These are phyloP conservation scores for Suhomyces vadensis DNA, from an alignment of 805 yeast genomes.

Conservation along the genomic window DNA sequence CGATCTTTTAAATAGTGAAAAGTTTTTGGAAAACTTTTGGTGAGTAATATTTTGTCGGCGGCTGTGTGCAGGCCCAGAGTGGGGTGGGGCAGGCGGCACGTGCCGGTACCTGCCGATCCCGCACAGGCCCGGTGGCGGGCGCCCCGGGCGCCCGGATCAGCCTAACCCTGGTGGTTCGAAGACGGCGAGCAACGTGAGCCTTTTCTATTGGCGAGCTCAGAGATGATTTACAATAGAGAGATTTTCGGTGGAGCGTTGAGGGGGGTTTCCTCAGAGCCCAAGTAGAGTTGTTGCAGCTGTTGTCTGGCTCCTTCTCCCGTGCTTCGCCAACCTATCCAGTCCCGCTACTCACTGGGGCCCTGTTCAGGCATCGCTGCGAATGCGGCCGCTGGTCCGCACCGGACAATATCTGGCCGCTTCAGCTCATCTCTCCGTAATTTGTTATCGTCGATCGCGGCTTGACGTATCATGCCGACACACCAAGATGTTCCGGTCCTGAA, in stretches of 20 bases:
- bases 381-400: neutral
- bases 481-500: too few species aligned
- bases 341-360: too few species aligned
- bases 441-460: too few species aligned
- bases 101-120: constrained; percentile 1
- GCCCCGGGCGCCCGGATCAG: neutral
- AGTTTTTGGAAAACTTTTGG: constrained; percentile 5
- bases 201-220: too few species aligned
- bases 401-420: neutral
- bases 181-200: too few species aligned
- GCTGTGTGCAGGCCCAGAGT: constrained; percentile 3
- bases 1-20: constrained; percentile 7
- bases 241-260: too few species aligned
- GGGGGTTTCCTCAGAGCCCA: too few species aligned
- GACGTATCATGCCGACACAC: too few species aligned
- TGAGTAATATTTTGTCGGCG: constrained; percentile 7
- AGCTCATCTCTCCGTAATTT: neutral
- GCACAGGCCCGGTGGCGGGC: constrained; percentile 9
- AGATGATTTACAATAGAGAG: too few species aligned
- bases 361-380: neutral
- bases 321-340: too few species aligned
- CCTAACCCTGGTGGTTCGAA: neutral
- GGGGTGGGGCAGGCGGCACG: constrained; percentile 4
- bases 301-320: too few species aligned
- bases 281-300: too few species aligned